Evolutionary conservation across 805 yeast species (phyloP), one percentile per base, ranked within the genome.

Genomic region (Starmerella etchellsii): DNA sequence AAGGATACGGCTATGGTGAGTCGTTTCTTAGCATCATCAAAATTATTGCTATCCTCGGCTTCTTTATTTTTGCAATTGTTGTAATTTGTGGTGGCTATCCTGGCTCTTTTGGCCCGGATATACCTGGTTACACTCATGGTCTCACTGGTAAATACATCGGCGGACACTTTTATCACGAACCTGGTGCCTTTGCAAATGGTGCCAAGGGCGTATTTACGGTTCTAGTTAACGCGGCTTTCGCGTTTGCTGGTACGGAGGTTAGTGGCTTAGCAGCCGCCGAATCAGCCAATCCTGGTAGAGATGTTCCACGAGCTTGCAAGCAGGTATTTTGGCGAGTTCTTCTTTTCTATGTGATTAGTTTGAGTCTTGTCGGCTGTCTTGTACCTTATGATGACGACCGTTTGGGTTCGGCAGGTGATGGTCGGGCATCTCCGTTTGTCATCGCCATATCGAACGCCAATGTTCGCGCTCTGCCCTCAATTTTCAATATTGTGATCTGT

Each of bases 291-390:
- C 87, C 91, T 34, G 65, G 79, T 51, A 66, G 65, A 41, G 61
- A 79, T 2, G 68, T 80, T 41, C 88, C 88, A 28, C 68, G 70
- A 37, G 87, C 88, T 32, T 73, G 78, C 44, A 81, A 80, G 60
- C 87, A 81, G 62, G 83, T 79, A 2, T 79, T 82, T 62, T 81
- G 88, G 87, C 70, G 91, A 61, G 76, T 81, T 43, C 62, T 76
- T 14, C 59, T 79, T 49, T 81, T 81, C 56, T 82, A 82, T 62
- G 66, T 82, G 57, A 61, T 69, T 9, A 66, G 76, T 46, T 70
- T 61, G 55, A 75, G 61, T 42, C 65, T 69, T 49, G 71, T 67
- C 51, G 79, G 84, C 33, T 73, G 80, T 51, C 65, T 82, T 43
- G 88, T 82, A 15, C 87, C 88, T 14, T 78, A 68, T 55, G 64